Conservation (phyloP, 495 filamentous ascomycete species). For the Lentithecium fluviatile region DNA sequence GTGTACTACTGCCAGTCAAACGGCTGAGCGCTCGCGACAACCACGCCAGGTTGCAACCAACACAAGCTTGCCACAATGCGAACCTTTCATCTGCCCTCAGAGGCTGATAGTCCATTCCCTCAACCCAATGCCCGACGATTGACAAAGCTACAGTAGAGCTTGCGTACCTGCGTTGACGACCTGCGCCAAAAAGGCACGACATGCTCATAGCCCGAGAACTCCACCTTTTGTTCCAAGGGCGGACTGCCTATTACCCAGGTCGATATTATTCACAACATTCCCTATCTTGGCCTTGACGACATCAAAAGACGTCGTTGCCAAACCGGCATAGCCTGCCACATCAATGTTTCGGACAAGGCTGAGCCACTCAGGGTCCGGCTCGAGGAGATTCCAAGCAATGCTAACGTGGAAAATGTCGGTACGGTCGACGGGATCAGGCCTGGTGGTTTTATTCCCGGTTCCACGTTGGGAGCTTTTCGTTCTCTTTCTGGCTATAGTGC, state of each 20-base stretch:
- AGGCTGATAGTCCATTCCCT: too few species aligned
- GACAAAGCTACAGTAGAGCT: too few species aligned
- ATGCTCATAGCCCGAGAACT: conserved; percentile 2
- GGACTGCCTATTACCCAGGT: conserved; percentile 1
- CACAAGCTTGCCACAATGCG: too few species aligned
- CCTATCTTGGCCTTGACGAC: conserved; percentile 76
- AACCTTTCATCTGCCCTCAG: too few species aligned
- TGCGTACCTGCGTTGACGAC: too few species aligned
- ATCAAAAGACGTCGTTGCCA: conserved; percentile 38
- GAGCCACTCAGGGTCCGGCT: conserved; percentile 17
- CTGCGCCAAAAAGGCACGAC: too few species aligned
- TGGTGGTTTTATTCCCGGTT: not conserved
- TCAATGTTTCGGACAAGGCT: conserved; percentile 11
- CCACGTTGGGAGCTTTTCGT: conserved; percentile 1
- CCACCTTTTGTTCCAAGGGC: not conserved
- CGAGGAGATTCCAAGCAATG: conserved; percentile 64
- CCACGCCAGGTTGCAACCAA: too few species aligned
- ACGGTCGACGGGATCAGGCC: conserved; percentile 36
- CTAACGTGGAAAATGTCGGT: conserved; percentile 73
- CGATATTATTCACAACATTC: conserved; percentile 54
- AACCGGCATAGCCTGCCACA: conserved; percentile 35
- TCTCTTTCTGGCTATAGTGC: conserved; percentile 5
- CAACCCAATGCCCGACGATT: too few species aligned
- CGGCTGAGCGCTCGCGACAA: too few species aligned
- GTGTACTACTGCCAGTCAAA: too few species aligned